Percentiles rank a stretch among this genome's conserved stretches.
Evolutionary conservation across 768 basidiomycete species (phyloP).

Genomic region (Leccinum fibrillosum): DNA sequence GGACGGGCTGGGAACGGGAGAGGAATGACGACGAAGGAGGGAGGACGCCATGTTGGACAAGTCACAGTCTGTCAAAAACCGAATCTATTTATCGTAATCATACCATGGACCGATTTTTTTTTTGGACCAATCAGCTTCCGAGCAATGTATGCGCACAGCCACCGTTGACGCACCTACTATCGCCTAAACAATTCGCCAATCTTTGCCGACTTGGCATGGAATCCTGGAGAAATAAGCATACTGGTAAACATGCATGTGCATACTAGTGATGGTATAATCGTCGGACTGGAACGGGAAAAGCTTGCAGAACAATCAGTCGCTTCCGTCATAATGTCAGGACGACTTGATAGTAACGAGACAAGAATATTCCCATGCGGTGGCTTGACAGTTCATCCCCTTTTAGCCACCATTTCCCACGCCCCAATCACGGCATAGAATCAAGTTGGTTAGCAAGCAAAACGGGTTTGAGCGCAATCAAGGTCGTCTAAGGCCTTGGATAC

Average conservation of each 20-base stretch:
- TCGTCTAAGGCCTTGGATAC: too few species aligned
- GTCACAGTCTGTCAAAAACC: neutral
- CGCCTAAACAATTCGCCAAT: too few species aligned
- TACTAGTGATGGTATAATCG: too few species aligned
- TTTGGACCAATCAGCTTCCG: neutral
- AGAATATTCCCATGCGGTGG: too few species aligned
- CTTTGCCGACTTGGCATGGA: too few species aligned
- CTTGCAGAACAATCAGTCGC: neutral
- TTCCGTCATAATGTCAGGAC: neutral
- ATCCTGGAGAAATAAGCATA: too few species aligned
- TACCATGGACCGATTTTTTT: neutral
- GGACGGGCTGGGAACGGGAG: conserved; percentile 39
- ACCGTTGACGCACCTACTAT: neutral
- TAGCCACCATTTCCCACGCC: neutral
- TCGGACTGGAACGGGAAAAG: too few species aligned
- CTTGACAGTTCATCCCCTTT: too few species aligned
- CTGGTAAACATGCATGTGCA: too few species aligned
- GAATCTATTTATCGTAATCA: neutral
- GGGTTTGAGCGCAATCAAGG: too few species aligned
- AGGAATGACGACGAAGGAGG: conserved; percentile 30
- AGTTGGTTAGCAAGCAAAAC: too few species aligned
- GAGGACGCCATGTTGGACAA: conserved; percentile 30
- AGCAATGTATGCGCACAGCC: conserved; percentile 10
- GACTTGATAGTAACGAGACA: neutral
- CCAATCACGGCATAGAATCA: neutral